Percentiles rank a stretch among this genome's conserved stretches.
Evolutionary conservation across 306 rosid species (phyloP).

Genomic region (Astragalus glycyphyllos): DNA sequence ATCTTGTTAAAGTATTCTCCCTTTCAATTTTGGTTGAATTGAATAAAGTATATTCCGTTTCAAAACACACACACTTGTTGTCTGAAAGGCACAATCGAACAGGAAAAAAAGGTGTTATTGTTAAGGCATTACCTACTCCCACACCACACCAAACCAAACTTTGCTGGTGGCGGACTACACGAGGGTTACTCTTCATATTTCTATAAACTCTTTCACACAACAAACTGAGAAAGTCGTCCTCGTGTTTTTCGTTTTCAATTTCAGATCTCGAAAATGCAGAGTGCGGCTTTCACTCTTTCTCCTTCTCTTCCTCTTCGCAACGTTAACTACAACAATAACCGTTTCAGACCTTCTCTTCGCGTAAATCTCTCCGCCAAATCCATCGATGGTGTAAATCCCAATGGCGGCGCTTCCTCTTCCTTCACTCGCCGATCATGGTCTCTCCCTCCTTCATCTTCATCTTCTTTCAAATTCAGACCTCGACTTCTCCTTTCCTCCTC

Average conservation of each 20-base stretch:
- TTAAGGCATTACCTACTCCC: constrained; percentile 33
- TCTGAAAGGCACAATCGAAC: constrained; percentile 1
- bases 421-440: constrained; percentile 73
- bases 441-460: constrained; percentile 54
- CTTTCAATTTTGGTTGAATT: too few relatives aligned
- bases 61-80: not conserved
- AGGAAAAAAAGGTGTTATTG: not conserved
- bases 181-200: not conserved
- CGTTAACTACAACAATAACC: constrained; percentile 2
- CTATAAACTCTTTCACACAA: not conserved
- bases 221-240: not conserved
- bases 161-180: constrained; percentile 40
- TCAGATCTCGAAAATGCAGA: constrained; percentile 71
- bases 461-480: constrained; percentile 71
- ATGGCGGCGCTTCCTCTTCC: constrained; percentile 33
- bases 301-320: constrained; percentile 28
- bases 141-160: constrained; percentile 24
- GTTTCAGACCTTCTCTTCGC: not conserved
- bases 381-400: constrained; percentile 17
- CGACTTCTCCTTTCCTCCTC: constrained; percentile 35
- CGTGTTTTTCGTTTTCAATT: not conserved
- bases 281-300: constrained; percentile 59
- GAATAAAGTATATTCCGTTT: constrained; percentile 1
- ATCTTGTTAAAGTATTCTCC: not conserved
- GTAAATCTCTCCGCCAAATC: constrained; percentile 38